Percentiles rank a stretch among this genome's conserved stretches.
Evolutionary conservation across 306 rosid species (phyloP).

Genomic region (Geum urbanum): DNA sequence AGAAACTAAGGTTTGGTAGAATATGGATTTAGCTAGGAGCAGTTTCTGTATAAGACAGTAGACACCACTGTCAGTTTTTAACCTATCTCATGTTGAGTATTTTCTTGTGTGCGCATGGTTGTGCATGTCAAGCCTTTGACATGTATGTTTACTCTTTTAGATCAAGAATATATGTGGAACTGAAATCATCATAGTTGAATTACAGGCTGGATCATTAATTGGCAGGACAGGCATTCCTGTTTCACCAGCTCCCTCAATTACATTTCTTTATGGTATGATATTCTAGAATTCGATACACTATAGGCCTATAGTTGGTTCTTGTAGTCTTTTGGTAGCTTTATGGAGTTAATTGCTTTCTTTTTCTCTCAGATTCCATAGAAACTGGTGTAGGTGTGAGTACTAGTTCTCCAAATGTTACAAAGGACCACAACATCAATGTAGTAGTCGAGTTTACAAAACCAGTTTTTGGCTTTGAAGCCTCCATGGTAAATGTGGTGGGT

Average conservation of each 20-base stretch:
- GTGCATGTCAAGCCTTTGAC: background rate
- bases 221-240: slow-evolving; percentile 57
- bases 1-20: background rate
- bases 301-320: background rate
- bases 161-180: slow-evolving; percentile 42
- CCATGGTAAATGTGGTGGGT: slow-evolving; percentile 44
- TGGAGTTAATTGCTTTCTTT: slow-evolving; percentile 10
- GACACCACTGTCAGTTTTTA: background rate
- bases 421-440: slow-evolving; percentile 39
- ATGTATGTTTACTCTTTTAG: slow-evolving; percentile 19
- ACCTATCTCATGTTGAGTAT: no score
- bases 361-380: slow-evolving; percentile 37
- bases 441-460: slow-evolving; percentile 68
- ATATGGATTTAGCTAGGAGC: background rate
- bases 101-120: background rate
- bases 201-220: slow-evolving; percentile 34
- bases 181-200: slow-evolving; percentile 38
- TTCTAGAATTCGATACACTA: background rate
- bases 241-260: slow-evolving; percentile 44
- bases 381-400: slow-evolving; percentile 51
- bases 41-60: background rate
- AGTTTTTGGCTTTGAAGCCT: slow-evolving; percentile 57
- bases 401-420: slow-evolving; percentile 40
- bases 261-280: slow-evolving; percentile 54
- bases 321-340: slow-evolving; percentile 6